These are phyloP conservation scores for Camellia oleifera DNA, from an alignment of 179 eudicot genomes.

Conservation along the genomic window DNA sequence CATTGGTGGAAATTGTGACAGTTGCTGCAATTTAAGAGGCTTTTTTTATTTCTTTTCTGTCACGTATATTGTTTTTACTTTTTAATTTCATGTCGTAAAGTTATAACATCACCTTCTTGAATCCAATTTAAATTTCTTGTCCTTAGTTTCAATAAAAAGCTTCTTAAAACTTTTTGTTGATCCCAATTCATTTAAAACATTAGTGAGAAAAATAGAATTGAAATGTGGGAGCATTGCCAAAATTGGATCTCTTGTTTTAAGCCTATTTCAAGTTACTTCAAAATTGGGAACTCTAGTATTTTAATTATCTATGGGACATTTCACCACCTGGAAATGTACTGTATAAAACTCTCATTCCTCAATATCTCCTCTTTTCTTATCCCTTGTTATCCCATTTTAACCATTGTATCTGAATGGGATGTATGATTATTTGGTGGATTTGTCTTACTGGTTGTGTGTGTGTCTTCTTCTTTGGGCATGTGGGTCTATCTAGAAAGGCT, in stretches of 20 bases:
- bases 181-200: background rate
- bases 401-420: background rate
- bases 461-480: background rate
- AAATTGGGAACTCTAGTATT: background rate
- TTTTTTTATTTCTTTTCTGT: background rate
- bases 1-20: background rate
- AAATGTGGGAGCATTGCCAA: background rate
- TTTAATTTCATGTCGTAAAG: background rate
- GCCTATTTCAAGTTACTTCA: background rate
- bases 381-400: background rate
- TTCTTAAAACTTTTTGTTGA: background rate
- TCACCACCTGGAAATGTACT: too few relatives aligned
- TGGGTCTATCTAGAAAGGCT: background rate
- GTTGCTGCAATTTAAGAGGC: background rate
- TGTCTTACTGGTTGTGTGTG: background rate
- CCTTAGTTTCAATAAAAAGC: too few relatives aligned
- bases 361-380: background rate
- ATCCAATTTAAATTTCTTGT: background rate
- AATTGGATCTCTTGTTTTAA: background rate
- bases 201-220: background rate
- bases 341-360: too few relatives aligned
- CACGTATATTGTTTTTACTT: background rate
- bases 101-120: background rate
- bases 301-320: background rate
- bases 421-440: background rate